A percentile compares a stretch with the other conserved stretches of the same genome.
These are phyloP conservation scores for Diaporthe aspalathi DNA, from an alignment of 2,329 filamentous ascomycete genomes.

Conservation along the genomic window DNA sequence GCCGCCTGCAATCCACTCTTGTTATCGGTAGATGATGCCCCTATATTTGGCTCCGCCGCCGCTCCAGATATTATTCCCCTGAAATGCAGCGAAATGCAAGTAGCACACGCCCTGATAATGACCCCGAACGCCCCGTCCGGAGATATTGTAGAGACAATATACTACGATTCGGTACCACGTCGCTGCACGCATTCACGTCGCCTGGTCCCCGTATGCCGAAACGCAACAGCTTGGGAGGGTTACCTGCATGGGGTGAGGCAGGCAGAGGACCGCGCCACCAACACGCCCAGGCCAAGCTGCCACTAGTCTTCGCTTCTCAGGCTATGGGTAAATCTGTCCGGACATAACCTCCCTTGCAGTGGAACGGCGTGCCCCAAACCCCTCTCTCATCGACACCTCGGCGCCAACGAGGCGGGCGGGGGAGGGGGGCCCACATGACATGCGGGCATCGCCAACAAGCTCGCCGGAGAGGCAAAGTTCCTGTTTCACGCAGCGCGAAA, in stretches of 20 bases:
- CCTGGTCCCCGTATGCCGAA: not conserved
- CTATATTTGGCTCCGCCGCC: conserved; percentile 28
- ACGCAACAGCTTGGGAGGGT: not conserved
- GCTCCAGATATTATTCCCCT: conserved; percentile 29
- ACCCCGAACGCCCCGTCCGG: not conserved
- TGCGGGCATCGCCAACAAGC: not conserved
- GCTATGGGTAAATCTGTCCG: not conserved
- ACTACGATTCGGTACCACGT: not conserved
- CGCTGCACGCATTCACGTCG: not conserved
- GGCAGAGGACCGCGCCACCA: not conserved
- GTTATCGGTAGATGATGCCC: conserved; percentile 26
- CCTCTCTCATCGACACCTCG: not conserved
- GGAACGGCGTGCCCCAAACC: not conserved
- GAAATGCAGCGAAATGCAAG: conserved; percentile 11
- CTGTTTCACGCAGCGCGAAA: conserved; percentile 5
- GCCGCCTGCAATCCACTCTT: conserved; percentile 19
- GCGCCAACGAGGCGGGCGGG: not conserved
- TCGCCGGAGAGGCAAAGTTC: not conserved
- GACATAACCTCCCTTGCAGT: too few species aligned
- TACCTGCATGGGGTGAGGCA: not conserved
- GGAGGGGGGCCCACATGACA: not conserved
- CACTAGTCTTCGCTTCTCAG: not conserved
- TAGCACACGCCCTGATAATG: not conserved
- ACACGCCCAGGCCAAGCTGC: not conserved
- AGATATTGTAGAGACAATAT: not conserved